phyloP scores from a whole-genome alignment of 306 rosid genomes.

The Vachellia pachyceras region DNA sequence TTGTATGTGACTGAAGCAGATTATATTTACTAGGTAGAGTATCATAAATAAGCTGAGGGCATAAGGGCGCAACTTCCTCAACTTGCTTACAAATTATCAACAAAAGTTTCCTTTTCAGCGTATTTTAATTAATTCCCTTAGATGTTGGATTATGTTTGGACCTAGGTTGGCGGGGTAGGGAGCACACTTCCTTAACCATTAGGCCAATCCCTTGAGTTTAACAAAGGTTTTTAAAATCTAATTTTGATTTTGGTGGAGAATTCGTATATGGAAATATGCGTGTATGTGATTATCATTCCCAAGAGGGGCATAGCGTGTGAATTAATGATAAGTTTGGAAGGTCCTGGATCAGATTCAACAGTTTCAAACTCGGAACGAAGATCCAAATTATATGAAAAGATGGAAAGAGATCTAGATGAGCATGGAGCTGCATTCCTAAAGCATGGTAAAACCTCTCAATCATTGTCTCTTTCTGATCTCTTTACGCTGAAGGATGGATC shows the following conservation, averaged over 20 bases:
- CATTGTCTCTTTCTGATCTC: constrained; percentile 84
- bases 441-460: constrained; percentile 89
- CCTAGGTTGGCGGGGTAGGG: background rate
- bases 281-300: background rate
- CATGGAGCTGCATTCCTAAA: constrained; percentile 81
- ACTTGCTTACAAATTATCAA: background rate
- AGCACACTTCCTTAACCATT: background rate
- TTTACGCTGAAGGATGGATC: constrained; percentile 75
- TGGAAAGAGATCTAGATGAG: constrained; percentile 82
- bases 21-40: background rate
- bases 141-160: background rate
- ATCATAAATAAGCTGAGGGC: constrained; percentile 10
- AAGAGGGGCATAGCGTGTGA: constrained; percentile 1
- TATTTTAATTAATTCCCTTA: constrained; percentile 8
- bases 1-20: background rate
- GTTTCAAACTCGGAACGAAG: constrained; percentile 56
- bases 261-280: background rate
- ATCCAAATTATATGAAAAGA: constrained; percentile 72
- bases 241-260: constrained; percentile 38
- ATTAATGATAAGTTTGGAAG: constrained; percentile 20
- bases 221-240: constrained; percentile 20
- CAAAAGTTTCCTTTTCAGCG: background rate
- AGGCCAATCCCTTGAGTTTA: background rate
- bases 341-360: constrained; percentile 49
- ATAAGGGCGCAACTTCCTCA: background rate